These are phyloP conservation scores for Iris pallida DNA, from an alignment of 116 monocot species.

Conservation along the genomic window DNA sequence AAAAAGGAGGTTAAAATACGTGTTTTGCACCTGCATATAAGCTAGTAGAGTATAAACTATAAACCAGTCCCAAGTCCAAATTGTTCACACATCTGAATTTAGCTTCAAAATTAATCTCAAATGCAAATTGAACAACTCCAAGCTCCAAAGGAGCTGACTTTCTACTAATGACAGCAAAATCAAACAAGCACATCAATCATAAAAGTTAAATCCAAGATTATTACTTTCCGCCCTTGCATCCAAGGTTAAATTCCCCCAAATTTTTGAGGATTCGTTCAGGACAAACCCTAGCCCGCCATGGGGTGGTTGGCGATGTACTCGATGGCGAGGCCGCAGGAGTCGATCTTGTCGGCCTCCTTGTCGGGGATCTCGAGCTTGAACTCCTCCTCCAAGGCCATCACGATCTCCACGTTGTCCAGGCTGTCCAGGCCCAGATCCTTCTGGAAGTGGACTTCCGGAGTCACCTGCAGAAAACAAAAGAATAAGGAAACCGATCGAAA, in stretches of 20 bases:
- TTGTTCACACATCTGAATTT: too few relatives aligned
- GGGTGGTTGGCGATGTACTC: conserved; percentile 75
- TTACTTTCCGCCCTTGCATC: too few relatives aligned
- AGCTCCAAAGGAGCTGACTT: too few relatives aligned
- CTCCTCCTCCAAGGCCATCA: conserved; percentile 85
- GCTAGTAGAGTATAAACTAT: too few relatives aligned
- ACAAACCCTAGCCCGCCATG: conserved; percentile 39
- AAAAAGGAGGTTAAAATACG: too few relatives aligned
- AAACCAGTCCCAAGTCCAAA: too few relatives aligned
- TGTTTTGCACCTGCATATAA: too few relatives aligned
- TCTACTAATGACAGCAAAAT: too few relatives aligned
- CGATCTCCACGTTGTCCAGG: conserved; percentile 74
- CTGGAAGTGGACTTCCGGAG: conserved; percentile 65
- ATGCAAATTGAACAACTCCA: too few relatives aligned
- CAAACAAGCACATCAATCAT: too few relatives aligned
- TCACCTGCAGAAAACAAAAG: conserved; percentile 34
- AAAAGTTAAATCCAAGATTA: too few relatives aligned
- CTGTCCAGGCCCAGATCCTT: conserved; percentile 82
- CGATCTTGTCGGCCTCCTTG: conserved; percentile 79
- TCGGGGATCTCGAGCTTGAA: conserved; percentile 93
- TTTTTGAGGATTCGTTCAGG: background rate
- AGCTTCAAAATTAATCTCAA: too few relatives aligned
- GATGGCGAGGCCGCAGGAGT: conserved; percentile 57
- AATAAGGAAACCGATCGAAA: background rate
- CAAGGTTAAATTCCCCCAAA: background rate